Evolutionary conservation across 2,329 filamentous ascomycete genomes (phyloP), one percentile per base, ranked within the genome.

Genomic region (Pyricularia sp.): DNA sequence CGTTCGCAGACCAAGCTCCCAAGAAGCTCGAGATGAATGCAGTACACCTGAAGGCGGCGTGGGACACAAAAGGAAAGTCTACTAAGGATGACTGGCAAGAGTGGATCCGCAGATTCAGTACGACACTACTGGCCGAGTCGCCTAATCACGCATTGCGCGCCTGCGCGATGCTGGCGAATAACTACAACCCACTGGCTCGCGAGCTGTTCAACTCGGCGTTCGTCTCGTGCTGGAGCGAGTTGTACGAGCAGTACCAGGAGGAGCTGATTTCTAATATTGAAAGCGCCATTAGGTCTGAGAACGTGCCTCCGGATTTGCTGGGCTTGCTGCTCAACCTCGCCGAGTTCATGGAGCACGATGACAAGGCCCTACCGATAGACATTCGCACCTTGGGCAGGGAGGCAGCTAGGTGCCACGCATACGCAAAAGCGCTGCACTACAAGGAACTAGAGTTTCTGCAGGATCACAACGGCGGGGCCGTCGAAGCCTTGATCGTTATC

Each of bases 271-370:
- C 91, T 68, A 97, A 96, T 28, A 97, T 99, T 68, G 95, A 99
- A 78, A 93, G 92, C 71, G 95, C 96, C 0, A 91, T 99, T 73
- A 95, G 93, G 68, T 98, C 94, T 3, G 91, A 94, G 68, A 94
- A 97, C 73, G 96, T 99, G 14, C 94, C 95, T 0, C 95, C 96
- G 0, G 96, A 99, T 78, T 90, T 99, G 72, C 83, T 99, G 10
- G 94, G 97, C 70, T 90, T 97, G 66, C 84, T 99, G 31, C 87
- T 99, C 66, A 99, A 99, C 75, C 85, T 99, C 67, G 95, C 95
- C 26, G 95, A 99, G 77, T 99, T 99, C 78, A 99, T 99, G 95
- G 95, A 99, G 77, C 95, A 99, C 76, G 96, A 99, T 74, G 95
- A 99, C 78, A 99, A 99, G 79, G 94, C 96, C 17, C 82, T 99